phyloP scores from a whole-genome alignment of 805 yeast genomes.

The Lipomyces kockii region DNA sequence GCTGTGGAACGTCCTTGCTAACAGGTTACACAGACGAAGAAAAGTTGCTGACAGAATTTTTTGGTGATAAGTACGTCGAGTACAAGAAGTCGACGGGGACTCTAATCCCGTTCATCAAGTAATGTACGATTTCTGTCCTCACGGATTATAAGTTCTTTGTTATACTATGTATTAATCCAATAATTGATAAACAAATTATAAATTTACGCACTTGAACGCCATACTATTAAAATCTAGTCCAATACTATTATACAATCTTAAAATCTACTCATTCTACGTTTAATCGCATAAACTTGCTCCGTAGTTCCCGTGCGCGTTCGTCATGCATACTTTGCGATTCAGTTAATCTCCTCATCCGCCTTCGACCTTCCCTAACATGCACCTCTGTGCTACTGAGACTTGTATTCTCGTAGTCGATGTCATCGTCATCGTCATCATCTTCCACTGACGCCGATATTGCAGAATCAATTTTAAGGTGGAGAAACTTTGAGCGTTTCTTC shows the following conservation, averaged over 20 bases:
- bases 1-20: not conserved
- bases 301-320: conserved; percentile 12
- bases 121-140: not conserved
- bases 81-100: conserved; percentile 59
- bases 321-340: conserved; percentile 9
- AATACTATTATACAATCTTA: not conserved
- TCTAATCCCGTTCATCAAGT: conserved; percentile 65
- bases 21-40: conserved; percentile 59
- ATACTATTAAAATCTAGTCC: not conserved
- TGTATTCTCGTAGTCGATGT: conserved; percentile 7
- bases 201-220: not conserved
- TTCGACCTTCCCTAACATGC: conserved; percentile 9
- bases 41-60: conserved; percentile 62
- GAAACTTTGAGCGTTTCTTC: not conserved
- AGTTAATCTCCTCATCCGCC: conserved; percentile 2
- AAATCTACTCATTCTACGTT: not conserved
- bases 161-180: not conserved
- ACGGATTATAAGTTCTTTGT: not conserved
- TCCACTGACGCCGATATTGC: not conserved
- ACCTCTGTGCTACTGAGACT: not conserved
- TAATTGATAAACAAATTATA: not conserved
- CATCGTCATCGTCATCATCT: not conserved
- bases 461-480: not conserved
- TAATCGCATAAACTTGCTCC: conserved; percentile 4
- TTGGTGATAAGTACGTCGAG: conserved; percentile 64